phyloP scores from a whole-genome alignment of 2,329 filamentous ascomycete genomes.

The Calonectria pteridis region DNA sequence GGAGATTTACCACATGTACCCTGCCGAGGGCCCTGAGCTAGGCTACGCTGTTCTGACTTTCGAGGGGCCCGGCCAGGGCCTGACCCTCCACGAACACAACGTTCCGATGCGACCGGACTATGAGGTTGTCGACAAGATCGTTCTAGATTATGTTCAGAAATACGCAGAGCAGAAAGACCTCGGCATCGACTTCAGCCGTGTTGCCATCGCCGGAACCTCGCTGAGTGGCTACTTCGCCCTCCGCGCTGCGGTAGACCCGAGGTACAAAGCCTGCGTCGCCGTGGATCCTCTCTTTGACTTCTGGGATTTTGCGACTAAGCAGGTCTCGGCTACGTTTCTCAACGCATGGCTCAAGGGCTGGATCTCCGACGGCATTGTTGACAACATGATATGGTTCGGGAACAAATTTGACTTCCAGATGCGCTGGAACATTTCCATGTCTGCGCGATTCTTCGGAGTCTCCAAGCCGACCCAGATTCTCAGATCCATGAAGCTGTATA shows the following conservation, averaged over 20 bases:
- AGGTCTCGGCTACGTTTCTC: constrained; percentile 43
- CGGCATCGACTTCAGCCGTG: constrained; percentile 51
- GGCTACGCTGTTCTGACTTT: constrained; percentile 60
- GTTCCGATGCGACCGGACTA: constrained; percentile 52
- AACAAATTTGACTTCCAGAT: constrained; percentile 43
- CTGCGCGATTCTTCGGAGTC: constrained; percentile 42
- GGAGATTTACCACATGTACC: constrained; percentile 54
- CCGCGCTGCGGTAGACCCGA: constrained; percentile 54
- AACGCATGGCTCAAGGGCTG: constrained; percentile 35
- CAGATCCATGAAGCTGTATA: constrained; percentile 35
- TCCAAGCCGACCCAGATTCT: constrained; percentile 43
- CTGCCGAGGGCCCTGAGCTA: constrained; percentile 38
- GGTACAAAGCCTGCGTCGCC: constrained; percentile 58
- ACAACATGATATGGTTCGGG: constrained; percentile 38
- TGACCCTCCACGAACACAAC: constrained; percentile 47
- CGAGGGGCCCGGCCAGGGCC: constrained; percentile 61
- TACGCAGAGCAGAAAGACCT: constrained; percentile 35
- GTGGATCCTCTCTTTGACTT: constrained; percentile 45
- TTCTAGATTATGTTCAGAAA: constrained; percentile 48
- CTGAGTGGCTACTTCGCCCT: constrained; percentile 62
- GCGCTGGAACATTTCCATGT: constrained; percentile 46
- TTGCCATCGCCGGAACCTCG: constrained; percentile 54
- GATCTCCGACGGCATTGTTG: constrained; percentile 42
- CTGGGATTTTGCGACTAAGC: constrained; percentile 42
- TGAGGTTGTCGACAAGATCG: constrained; percentile 49